These are phyloP conservation scores for Heterobasidion irregulare DNA, from an alignment of 1,284 basidiomycete genomes.

Conservation along the genomic window DNA sequence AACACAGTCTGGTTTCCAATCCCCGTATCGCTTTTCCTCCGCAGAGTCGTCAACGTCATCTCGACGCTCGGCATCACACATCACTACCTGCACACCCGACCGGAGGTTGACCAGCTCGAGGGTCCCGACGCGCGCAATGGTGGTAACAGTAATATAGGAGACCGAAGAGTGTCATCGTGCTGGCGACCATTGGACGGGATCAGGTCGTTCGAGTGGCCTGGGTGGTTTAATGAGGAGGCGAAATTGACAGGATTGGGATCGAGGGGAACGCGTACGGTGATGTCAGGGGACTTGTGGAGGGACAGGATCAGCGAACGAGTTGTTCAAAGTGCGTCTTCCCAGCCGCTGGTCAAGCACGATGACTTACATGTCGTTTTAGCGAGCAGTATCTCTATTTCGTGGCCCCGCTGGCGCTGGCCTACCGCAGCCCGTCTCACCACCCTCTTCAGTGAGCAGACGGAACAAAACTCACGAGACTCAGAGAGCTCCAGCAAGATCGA, in stretches of 20 bases:
- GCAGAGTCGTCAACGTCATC: conserved; percentile 56
- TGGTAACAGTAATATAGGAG: not conserved
- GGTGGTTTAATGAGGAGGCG: not conserved
- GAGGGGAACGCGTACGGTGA: not conserved
- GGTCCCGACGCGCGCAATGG: not conserved
- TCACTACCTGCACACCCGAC: conserved; percentile 39
- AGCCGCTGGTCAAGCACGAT: not conserved
- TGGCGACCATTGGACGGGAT: not conserved
- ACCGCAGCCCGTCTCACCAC: not conserved
- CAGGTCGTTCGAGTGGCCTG: not conserved
- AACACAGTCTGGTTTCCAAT: conserved; percentile 49
- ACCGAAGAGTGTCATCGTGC: not conserved
- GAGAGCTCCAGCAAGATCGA: not conserved
- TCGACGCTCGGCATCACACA: conserved; percentile 59
- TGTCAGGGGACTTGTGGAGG: not conserved
- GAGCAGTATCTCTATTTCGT: not conserved
- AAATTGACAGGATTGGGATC: not conserved
- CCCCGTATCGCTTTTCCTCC: conserved; percentile 51
- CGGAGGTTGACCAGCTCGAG: conserved; percentile 1
- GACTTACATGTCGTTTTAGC: not conserved
- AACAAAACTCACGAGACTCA: not conserved
- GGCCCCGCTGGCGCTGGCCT: not conserved
- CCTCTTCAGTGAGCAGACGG: not conserved
- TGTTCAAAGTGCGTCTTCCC: not conserved
- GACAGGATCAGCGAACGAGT: not conserved